Conservation (phyloP, 768 basidiomycete genomes). For the Phanerodontia chrysosporium region DNA sequence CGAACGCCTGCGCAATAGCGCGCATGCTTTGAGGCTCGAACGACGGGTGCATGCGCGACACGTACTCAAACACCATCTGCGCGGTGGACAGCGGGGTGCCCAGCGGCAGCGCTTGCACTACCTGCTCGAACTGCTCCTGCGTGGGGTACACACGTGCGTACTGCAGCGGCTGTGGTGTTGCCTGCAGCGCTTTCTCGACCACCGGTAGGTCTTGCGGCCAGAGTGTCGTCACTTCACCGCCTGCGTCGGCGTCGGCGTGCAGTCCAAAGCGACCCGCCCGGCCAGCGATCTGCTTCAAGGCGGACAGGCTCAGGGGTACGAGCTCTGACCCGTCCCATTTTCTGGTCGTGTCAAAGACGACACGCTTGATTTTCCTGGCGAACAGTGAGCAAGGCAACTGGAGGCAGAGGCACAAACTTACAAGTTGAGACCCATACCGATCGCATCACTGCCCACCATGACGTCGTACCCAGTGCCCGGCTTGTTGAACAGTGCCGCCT, state of each 20-base stretch:
- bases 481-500: conserved; percentile 90
- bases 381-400: neutral
- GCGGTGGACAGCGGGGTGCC: conserved; percentile 37
- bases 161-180: conserved; percentile 45
- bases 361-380: conserved; percentile 81
- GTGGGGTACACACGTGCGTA: conserved; percentile 45
- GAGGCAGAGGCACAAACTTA: conserved; percentile 34
- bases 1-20: conserved; percentile 28
- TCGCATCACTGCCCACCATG: conserved; percentile 89
- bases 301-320: conserved; percentile 56
- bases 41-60: conserved; percentile 39
- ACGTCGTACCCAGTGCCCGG: conserved; percentile 81
- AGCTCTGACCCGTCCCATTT: conserved; percentile 58
- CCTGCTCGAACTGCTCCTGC: conserved; percentile 19
- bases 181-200: conserved; percentile 51
- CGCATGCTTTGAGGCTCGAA: conserved; percentile 35
- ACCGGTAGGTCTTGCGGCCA: conserved; percentile 53
- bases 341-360: conserved; percentile 67
- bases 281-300: conserved; percentile 92
- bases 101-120: conserved; percentile 41
- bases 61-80: conserved; percentile 45
- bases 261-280: conserved; percentile 88
- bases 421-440: conserved; percentile 98
- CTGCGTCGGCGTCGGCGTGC: conserved; percentile 40
- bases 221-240: conserved; percentile 77